Conservation (phyloP, 768 basidiomycete genomes). For the Leccinellum luteum region DNA sequence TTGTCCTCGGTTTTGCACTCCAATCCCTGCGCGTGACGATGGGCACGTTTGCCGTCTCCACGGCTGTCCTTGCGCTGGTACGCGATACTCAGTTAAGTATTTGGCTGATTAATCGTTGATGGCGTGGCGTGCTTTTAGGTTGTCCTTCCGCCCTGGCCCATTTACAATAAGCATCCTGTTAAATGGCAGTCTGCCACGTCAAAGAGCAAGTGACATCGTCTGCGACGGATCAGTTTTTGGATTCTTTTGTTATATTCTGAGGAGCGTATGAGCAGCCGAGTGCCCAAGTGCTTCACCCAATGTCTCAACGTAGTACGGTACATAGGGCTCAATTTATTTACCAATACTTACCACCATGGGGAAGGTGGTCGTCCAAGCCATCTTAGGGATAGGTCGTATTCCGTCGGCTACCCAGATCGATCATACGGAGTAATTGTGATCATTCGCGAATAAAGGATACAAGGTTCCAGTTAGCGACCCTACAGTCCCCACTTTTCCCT, state of each 20-base stretch:
- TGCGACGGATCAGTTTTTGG: not conserved
- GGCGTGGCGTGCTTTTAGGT: conserved; percentile 34
- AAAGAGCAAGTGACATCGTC: conserved; percentile 20
- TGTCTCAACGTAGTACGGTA: not conserved
- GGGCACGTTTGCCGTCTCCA: conserved; percentile 22
- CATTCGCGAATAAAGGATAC: conserved; percentile 23
- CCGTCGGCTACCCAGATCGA: too few relatives aligned
- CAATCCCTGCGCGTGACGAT: conserved; percentile 27
- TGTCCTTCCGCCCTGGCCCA: conserved; percentile 68
- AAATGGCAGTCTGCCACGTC: conserved; percentile 20
- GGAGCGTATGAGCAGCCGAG: too few relatives aligned
- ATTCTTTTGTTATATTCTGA: not conserved
- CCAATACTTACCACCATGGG: too few relatives aligned
- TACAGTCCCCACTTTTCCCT: conserved; percentile 21
- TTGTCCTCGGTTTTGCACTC: conserved; percentile 29
- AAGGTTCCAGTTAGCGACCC: conserved; percentile 20
- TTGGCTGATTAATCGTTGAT: not conserved
- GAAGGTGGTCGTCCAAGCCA: not conserved
- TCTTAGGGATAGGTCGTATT: not conserved
- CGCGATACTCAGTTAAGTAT: not conserved
- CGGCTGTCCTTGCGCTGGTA: conserved; percentile 22
- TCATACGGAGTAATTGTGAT: conserved; percentile 1
- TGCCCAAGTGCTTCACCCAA: not conserved
- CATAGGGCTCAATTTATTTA: not conserved
- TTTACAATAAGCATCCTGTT: conserved; percentile 29